Evolutionary conservation across 495 filamentous ascomycete genomes (phyloP).

Genomic region (Hypoxylon perforatum): DNA sequence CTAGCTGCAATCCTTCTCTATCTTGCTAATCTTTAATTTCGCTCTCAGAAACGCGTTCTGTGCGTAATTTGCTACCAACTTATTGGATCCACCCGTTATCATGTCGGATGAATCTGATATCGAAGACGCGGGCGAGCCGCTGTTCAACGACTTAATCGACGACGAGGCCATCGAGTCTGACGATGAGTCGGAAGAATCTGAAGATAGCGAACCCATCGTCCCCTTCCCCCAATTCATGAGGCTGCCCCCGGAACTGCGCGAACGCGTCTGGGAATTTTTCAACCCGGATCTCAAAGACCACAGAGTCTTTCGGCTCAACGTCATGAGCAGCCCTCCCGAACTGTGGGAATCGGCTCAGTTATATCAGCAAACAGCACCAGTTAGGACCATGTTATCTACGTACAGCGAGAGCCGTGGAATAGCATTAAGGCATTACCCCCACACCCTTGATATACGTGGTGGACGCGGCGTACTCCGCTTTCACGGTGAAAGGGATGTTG

Average conservation of each 20-base stretch:
- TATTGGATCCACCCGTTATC: background rate
- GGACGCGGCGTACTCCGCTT: conserved; percentile 43
- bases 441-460: conserved; percentile 37
- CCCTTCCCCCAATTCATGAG: conserved; percentile 52
- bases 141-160: no score
- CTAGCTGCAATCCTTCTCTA: no score
- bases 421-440: conserved; percentile 47
- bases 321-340: background rate
- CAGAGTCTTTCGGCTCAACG: conserved; percentile 39
- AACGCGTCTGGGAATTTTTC: conserved; percentile 53
- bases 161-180: background rate
- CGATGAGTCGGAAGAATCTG: conserved; percentile 19
- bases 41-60: no score
- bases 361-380: conserved; percentile 42
- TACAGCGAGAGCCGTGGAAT: conserved; percentile 49
- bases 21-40: no score
- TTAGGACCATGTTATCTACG: conserved; percentile 46
- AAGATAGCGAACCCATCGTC: conserved; percentile 10
- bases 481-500: conserved; percentile 47
- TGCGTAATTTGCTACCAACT: no score
- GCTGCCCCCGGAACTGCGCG: conserved; percentile 54
- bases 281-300: conserved; percentile 49
- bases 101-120: conserved; percentile 41
- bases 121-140: conserved; percentile 20
- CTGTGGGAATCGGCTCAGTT: conserved; percentile 33